Base-by-base conservation (phyloP, 441 rosid species). In the Jatropha podagrica region DNA sequence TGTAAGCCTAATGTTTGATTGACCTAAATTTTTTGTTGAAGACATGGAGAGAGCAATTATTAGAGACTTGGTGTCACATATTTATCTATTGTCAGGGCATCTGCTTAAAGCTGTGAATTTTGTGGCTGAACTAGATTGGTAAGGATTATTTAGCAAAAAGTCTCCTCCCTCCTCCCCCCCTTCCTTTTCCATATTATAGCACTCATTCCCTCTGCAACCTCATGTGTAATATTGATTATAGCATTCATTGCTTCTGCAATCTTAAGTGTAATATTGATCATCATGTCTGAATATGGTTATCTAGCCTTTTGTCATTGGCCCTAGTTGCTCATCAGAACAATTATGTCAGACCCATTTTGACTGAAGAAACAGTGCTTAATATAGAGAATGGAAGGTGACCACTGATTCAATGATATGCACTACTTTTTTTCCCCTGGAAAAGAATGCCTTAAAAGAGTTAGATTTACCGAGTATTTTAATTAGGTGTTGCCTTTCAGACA, bases 111-210 rank as follows among this genome's bases (percentile, higher is more conserved):
- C 98, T 78, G 92, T 87, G 56, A 91, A 88, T 83, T 96, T 96
- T 82, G 86, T 86, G 15, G 94, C 99, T 67, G 97, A 96, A 84
- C 95, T 94, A 84, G 99, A 96, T 86, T 96, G 99, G 99, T 94
- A 86, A 83, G 84, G 48, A 66, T 60, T 65, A 74, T 78, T 76
- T 46, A 40, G 18, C 58, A 59, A 74, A 68, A 20, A n/a, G 7
- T 41, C 69, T 20, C 65, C 40, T 44, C 2, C 32, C 32, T 2
- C 32, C 32, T 2, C 32, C 40, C 38, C 49, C 42, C 15, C 61
- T 26, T 49, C 32, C 55, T 44, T 56, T 44, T 41, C 60, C 55
- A 12, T 55, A n/a, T 4, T 17, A 18, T 54, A 40, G 54, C n/a
- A 52, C 15, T 46, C 3, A 20, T 11, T 38, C 11, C 20, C 54